These are phyloP conservation scores for Mycena capillaripes DNA, from an alignment of 768 basidiomycete genomes.

Conservation along the genomic window DNA sequence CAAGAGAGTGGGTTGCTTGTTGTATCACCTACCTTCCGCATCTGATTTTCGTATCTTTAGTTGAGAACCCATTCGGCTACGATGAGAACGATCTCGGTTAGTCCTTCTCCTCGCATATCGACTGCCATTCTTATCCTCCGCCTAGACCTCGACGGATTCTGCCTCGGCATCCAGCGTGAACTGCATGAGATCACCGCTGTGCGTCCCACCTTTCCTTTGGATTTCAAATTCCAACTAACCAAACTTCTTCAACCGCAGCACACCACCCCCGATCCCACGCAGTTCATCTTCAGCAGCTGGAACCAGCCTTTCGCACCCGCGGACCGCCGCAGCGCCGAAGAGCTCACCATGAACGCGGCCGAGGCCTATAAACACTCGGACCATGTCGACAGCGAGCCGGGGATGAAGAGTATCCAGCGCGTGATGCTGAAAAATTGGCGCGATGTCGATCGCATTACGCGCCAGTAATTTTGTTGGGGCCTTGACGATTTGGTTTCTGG, in stretches of 20 bases:
- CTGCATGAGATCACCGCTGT: slow-evolving; percentile 83
- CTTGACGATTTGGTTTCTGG: too few species aligned
- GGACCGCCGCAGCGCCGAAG: slow-evolving; percentile 69
- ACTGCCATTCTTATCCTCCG: slow-evolving; percentile 21
- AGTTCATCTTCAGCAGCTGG: slow-evolving; percentile 66
- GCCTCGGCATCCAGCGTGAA: slow-evolving; percentile 75
- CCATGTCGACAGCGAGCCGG: slow-evolving; percentile 44
- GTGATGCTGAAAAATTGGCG: slow-evolving; percentile 59
- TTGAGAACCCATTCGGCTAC: slow-evolving; percentile 77
- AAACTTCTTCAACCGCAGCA: slow-evolving; percentile 53
- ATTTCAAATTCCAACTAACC: slow-evolving; percentile 37
- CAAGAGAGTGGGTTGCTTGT: slow-evolving; percentile 62
- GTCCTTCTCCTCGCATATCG: slow-evolving; percentile 29
- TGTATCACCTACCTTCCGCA: not conserved
- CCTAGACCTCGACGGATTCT: slow-evolving; percentile 77
- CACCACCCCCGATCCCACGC: slow-evolving; percentile 64
- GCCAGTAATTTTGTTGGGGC: slow-evolving; percentile 1
- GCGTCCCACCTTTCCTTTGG: slow-evolving; percentile 42
- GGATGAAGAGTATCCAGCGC: slow-evolving; percentile 54
- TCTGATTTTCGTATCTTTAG: slow-evolving; percentile 10
- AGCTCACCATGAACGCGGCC: slow-evolving; percentile 56
- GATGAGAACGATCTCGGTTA: slow-evolving; percentile 75
- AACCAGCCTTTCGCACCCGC: slow-evolving; percentile 82
- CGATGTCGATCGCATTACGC: slow-evolving; percentile 54
- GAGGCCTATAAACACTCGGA: slow-evolving; percentile 52